These are phyloP conservation scores for Exophiala phaeomuriformis DNA, from an alignment of 2,329 filamentous ascomycete species.

Conservation along the genomic window DNA sequence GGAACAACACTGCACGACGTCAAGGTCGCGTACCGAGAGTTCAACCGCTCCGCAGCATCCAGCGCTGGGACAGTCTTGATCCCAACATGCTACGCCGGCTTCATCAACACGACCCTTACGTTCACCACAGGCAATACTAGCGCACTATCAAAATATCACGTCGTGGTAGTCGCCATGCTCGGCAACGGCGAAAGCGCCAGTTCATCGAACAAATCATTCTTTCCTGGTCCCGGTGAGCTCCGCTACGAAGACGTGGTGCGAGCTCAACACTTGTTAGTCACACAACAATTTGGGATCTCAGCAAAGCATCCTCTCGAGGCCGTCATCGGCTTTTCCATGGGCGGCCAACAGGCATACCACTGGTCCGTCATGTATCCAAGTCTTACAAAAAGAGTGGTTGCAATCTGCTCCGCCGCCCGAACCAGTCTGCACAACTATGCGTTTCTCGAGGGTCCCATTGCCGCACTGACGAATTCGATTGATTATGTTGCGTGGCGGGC, in stretches of 20 bases:
- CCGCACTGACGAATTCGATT: constrained; percentile 36
- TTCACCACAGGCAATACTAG: constrained; percentile 35
- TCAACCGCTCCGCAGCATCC: constrained; percentile 32
- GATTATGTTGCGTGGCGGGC: constrained; percentile 35
- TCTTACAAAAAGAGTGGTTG: constrained; percentile 36
- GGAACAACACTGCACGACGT: constrained; percentile 32
- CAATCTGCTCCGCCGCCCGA: constrained; percentile 42
- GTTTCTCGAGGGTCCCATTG: constrained; percentile 43
- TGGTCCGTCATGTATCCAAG: constrained; percentile 42
- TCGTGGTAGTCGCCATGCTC: constrained; percentile 43
- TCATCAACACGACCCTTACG: constrained; percentile 44
- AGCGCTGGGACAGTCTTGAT: constrained; percentile 41
- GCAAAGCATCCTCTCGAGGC: constrained; percentile 31
- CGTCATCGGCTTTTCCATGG: constrained; percentile 46
- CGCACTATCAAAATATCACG: constrained; percentile 37
- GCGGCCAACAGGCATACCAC: constrained; percentile 44
- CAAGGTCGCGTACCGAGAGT: constrained; percentile 38
- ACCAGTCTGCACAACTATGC: constrained; percentile 44
- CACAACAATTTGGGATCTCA: constrained; percentile 32
- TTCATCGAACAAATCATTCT: constrained; percentile 40
- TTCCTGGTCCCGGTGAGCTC: constrained; percentile 31
- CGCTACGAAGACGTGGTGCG: constrained; percentile 42
- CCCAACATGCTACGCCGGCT: constrained; percentile 50
- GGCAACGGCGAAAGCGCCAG: constrained; percentile 45
- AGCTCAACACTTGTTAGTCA: constrained; percentile 38